These are phyloP conservation scores for Aspergillus sp. DNA, from an alignment of 2,329 filamentous ascomycete genomes.

Conservation along the genomic window DNA sequence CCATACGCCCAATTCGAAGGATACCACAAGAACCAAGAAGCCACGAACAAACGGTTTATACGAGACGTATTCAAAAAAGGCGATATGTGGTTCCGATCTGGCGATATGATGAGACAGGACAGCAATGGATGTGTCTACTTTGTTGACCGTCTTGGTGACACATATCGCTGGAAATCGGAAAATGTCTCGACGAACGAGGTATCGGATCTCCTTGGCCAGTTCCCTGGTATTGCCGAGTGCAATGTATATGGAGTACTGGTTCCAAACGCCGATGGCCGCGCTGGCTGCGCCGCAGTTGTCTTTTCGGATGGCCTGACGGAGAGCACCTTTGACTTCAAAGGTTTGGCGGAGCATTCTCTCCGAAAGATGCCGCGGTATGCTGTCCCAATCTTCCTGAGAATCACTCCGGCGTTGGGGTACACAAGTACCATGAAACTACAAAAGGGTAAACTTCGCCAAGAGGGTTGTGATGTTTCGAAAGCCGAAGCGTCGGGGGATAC, in stretches of 20 bases:
- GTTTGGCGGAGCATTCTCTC: not conserved
- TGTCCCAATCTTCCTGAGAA: not conserved
- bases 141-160: slow-evolving; percentile 7
- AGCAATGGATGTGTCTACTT: slow-evolving; percentile 3
- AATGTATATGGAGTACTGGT: slow-evolving; percentile 7
- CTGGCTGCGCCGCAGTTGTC: slow-evolving; percentile 3
- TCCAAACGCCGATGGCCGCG: slow-evolving; percentile 2
- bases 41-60: slow-evolving; percentile 2
- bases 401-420: not conserved
- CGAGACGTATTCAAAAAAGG: slow-evolving; percentile 5
- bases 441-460: not conserved
- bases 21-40: not conserved
- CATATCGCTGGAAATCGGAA: slow-evolving; percentile 8
- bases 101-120: slow-evolving; percentile 2
- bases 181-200: slow-evolving; percentile 9
- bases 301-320: not conserved
- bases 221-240: not conserved
- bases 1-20: not conserved
- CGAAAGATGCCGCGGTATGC: not conserved
- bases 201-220: not conserved
- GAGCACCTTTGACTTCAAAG: not conserved
- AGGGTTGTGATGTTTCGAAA: not conserved
- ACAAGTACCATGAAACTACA: not conserved
- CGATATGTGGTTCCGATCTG: slow-evolving; percentile 6
- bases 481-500: not conserved